Evolutionary conservation across 2,329 filamentous ascomycete species (phyloP).

Genomic region (Aspergillus sp.): DNA sequence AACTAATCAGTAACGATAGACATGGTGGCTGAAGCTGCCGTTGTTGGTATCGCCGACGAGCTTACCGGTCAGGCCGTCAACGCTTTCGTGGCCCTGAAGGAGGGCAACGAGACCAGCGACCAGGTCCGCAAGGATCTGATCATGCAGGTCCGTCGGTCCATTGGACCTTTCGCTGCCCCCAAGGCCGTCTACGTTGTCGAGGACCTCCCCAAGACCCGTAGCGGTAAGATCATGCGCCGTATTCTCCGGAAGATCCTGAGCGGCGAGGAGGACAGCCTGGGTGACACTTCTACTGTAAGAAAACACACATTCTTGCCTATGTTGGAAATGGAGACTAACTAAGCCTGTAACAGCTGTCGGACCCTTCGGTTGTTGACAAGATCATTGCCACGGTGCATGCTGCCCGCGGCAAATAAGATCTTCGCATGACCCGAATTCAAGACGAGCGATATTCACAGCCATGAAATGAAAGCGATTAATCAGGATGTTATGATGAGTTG

Average conservation of each 20-base stretch:
- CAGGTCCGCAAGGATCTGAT: slow-evolving; percentile 90
- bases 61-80: slow-evolving; percentile 96
- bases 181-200: slow-evolving; percentile 90
- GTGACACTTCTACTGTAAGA: slow-evolving; percentile 86
- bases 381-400: slow-evolving; percentile 80
- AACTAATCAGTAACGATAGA: slow-evolving; percentile 29
- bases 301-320: neutral
- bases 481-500: slow-evolving; percentile 2
- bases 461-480: slow-evolving; percentile 7
- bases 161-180: slow-evolving; percentile 94
- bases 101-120: slow-evolving; percentile 73
- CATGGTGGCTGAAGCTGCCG: slow-evolving; percentile 84
- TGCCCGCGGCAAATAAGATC: slow-evolving; percentile 43
- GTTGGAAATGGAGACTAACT: slow-evolving; percentile 13
- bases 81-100: slow-evolving; percentile 92
- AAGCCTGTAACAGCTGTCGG: slow-evolving; percentile 65
- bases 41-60: slow-evolving; percentile 90
- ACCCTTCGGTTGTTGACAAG: slow-evolving; percentile 83
- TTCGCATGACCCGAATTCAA: slow-evolving; percentile 5
- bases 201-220: slow-evolving; percentile 94
- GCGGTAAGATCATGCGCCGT: slow-evolving; percentile 98
- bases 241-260: slow-evolving; percentile 97
- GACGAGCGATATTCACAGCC: slow-evolving; percentile 8
- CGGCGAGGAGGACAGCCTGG: slow-evolving; percentile 94
- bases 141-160: slow-evolving; percentile 93